Conservation (phyloP, 345 rosid species). For the Camelina neglecta region DNA sequence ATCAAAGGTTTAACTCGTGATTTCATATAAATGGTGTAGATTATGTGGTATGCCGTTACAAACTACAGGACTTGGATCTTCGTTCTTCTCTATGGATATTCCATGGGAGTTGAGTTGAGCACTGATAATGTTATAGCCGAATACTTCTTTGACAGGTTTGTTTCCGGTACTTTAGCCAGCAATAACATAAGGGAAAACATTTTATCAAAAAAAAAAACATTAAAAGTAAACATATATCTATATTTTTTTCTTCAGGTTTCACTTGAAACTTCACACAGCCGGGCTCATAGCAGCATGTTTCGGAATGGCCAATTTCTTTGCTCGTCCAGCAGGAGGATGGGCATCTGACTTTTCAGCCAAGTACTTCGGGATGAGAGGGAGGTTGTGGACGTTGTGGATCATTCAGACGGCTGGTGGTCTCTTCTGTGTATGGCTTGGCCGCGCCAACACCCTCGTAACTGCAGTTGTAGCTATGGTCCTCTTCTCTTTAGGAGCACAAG, state of each 20-base stretch:
- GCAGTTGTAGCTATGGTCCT: slow-evolving; percentile 55
- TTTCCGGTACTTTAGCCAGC: background rate
- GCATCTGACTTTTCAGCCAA: slow-evolving; percentile 53
- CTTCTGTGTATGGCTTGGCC: slow-evolving; percentile 59
- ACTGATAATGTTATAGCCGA: slow-evolving; percentile 74
- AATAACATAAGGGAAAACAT: slow-evolving; percentile 1
- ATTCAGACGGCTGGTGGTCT: slow-evolving; percentile 64
- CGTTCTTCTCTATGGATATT: slow-evolving; percentile 68
- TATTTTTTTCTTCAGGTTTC: slow-evolving; percentile 24
- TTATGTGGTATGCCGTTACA: slow-evolving; percentile 59
- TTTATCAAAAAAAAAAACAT: no score
- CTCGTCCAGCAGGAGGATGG: slow-evolving; percentile 59
- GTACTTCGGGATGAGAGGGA: slow-evolving; percentile 58
- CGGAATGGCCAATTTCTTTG: slow-evolving; percentile 64
- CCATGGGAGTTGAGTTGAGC: slow-evolving; percentile 69
- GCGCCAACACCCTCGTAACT: slow-evolving; percentile 43
- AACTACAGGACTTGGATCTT: slow-evolving; percentile 76
- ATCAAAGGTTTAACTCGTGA: background rate
- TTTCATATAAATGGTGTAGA: slow-evolving; percentile 35
- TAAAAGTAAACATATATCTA: background rate
- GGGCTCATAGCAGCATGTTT: slow-evolving; percentile 62
- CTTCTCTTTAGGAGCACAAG: slow-evolving; percentile 62
- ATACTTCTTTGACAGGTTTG: slow-evolving; percentile 69
- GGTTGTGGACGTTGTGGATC: slow-evolving; percentile 62
- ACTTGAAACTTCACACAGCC: slow-evolving; percentile 57